Percentiles rank a stretch among this genome's conserved stretches.
Evolutionary conservation across 108 stramenopile genomes (phyloP).

Genomic region (Nitzschia sp.): DNA sequence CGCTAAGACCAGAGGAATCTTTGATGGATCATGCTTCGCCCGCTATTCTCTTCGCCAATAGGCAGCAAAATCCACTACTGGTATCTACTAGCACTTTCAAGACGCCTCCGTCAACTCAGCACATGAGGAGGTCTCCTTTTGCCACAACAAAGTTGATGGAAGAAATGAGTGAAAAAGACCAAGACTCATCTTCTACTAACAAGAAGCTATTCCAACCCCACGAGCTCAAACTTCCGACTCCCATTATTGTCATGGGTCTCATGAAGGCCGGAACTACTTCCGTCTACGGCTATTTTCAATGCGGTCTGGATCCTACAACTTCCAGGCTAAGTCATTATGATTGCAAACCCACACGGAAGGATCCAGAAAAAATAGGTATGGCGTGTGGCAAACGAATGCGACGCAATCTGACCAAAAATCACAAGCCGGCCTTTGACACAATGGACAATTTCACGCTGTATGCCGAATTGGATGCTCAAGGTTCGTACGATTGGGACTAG

Average conservation of each 20-base stretch:
- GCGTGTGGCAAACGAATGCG: slow-evolving; percentile 29
- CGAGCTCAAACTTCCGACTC: slow-evolving; percentile 20
- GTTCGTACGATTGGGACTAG: no score
- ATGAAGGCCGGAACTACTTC: slow-evolving; percentile 39
- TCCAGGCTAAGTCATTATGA: slow-evolving; percentile 23
- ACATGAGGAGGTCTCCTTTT: no score
- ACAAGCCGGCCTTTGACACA: slow-evolving; percentile 8
- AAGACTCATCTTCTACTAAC: no score
- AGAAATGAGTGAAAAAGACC: no score
- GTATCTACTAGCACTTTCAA: no score
- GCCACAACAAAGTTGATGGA: no score
- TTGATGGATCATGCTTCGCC: no score
- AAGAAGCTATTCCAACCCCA: slow-evolving; percentile 13
- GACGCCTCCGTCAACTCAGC: no score
- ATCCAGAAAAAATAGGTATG: background rate
- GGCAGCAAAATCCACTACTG: no score
- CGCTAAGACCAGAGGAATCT: no score
- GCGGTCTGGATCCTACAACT: slow-evolving; percentile 17
- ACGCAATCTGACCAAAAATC: slow-evolving; percentile 9
- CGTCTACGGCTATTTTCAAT: slow-evolving; percentile 34
- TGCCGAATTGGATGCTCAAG: slow-evolving; percentile 38
- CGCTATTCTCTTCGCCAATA: no score
- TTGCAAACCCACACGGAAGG: slow-evolving; percentile 7
- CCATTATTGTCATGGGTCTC: slow-evolving; percentile 34
- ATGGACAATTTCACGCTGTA: slow-evolving; percentile 23